Evolutionary conservation across 2,329 filamentous ascomycete species (phyloP), one percentile per base, ranked within the genome.

Genomic region (Stemphylium beticola): DNA sequence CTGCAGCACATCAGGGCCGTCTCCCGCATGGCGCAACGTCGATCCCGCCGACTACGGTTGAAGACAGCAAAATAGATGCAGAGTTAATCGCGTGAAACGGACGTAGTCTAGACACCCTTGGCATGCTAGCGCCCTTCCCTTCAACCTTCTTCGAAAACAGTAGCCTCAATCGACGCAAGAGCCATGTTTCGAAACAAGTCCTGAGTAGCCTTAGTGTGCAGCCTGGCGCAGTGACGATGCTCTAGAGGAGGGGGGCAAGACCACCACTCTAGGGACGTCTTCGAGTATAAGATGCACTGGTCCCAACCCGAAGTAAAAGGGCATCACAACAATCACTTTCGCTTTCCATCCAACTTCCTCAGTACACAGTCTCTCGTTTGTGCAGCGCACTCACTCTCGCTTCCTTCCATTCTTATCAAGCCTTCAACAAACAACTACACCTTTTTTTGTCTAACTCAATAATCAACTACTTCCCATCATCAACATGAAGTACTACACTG

Each of bases 401-500:
- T 40, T 29, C 36, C 24, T 33, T 33, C 15, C 17, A 33, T 49
- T 34, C 24, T 17, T 15, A 44, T 44, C 17, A 5, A 39, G 24
- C 26, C 14, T 14, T 26, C 36, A 40, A 39, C 12, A 31, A 32
- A 33, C 24, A 47, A 14, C 17, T 29, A 24, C 38, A 31, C 17
- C 42, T 12, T 14, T 18, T 10, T 41, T n/a, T 17, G 11, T 38
- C n/a, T 40, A 39, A 26, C 20, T 44, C 38, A 18, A 49, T 24
- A 37, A 31, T 41, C 45, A 9, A 38, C 14, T 10, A 32, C 33
- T 33, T 34, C 14, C 11, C 20, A 50, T 49, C 24, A 26, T 37
- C 40, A 54, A 54, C 33, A 54, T 54, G 51, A 54, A 54, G 51
- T 54, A 50, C 51, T 29, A 42, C 45, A 29, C 45, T 37, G 45